phyloP scores from a whole-genome alignment of 768 basidiomycete species.

The Kockovaella imperatae region DNA sequence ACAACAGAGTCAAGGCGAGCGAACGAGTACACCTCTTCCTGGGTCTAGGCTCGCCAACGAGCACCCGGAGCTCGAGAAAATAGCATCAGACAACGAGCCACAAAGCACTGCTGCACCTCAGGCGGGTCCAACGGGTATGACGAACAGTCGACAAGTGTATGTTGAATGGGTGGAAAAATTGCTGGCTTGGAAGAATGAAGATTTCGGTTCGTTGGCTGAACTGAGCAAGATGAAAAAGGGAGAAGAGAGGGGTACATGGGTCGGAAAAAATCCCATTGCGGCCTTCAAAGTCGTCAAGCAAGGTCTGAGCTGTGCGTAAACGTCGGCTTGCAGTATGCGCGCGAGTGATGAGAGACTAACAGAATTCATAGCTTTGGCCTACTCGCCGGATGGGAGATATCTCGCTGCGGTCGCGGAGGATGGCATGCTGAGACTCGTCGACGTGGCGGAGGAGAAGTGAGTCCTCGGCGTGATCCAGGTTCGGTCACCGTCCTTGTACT shows the following conservation, averaged over 20 bases:
- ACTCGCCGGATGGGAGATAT: constrained; percentile 85
- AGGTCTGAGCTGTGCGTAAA: constrained; percentile 24
- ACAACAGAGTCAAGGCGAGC: neutral
- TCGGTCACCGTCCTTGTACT: neutral
- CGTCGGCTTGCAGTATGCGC: neutral
- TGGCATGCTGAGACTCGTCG: constrained; percentile 81
- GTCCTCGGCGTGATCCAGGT: constrained; percentile 30
- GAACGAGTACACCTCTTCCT: too few relatives aligned
- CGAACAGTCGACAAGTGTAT: neutral
- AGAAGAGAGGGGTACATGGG: constrained; percentile 28
- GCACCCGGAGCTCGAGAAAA: too few relatives aligned
- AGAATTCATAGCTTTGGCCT: constrained; percentile 64
- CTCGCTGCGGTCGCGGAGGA: constrained; percentile 89
- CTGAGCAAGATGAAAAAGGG: constrained; percentile 14
- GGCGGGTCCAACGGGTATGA: neutral
- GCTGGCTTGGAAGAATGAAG: constrained; percentile 43
- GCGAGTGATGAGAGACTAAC: neutral
- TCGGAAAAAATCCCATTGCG: constrained; percentile 42
- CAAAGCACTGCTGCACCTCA: too few relatives aligned
- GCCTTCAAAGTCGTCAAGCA: constrained; percentile 32
- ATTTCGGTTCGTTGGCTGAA: constrained; percentile 12
- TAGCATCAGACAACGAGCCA: too few relatives aligned
- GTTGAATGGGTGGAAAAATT: constrained; percentile 6
- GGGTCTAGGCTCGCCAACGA: too few relatives aligned
- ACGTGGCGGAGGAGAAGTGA: constrained; percentile 76